Base-by-base conservation (phyloP, 169 alveolate species). In the Hepatocystis sp. region DNA sequence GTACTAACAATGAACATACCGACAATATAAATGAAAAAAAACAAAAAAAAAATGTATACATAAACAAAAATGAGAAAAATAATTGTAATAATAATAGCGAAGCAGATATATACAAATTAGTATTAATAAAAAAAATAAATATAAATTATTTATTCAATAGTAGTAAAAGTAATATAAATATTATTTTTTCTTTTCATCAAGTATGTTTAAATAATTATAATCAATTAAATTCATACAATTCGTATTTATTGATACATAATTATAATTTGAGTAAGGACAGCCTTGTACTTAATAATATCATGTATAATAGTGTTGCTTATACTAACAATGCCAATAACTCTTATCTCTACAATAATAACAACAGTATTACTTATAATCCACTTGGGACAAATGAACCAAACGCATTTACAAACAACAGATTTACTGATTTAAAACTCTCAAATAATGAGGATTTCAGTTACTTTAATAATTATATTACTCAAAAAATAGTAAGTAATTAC, bases 391-490 rank as follows among this genome's bases (percentile, higher is more conserved):
- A 64, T 2, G 27, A 40, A 15, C 15, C 56, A n/a, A 64, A 32
- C 10, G 40, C n/a, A 53, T 13, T 40, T 32, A 32, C 25, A 4
- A 8, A 27, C 17, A 13, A 53, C 4, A 53, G n/a, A 17, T 8
- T 23, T 4, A n/a, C n/a, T n/a, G n/a, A n/a, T n/a, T 40, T 10
- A 23, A 17, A 53, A 23, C 4, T 5, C 23, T n/a, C n/a, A n/a
- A n/a, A 8, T 28, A 36, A 53, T 21, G 66, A 67, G 5, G 47
- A 52, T 8, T 53, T 23, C 4, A n/a, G 17, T 1, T 46, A 58
- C 27, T 76, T 76, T 36, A 76, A 76, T 23, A 76, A 76, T 51
- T 76, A 76, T 44, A 58, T 76, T 32, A 76, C 88, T 17, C 53
- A 58, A 42, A 76, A 76, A 15, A 76, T 76, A 10, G 53, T 49